Evolutionary conservation across 1,284 basidiomycete genomes (phyloP).

Genomic region (Schizophyllum amplum): DNA sequence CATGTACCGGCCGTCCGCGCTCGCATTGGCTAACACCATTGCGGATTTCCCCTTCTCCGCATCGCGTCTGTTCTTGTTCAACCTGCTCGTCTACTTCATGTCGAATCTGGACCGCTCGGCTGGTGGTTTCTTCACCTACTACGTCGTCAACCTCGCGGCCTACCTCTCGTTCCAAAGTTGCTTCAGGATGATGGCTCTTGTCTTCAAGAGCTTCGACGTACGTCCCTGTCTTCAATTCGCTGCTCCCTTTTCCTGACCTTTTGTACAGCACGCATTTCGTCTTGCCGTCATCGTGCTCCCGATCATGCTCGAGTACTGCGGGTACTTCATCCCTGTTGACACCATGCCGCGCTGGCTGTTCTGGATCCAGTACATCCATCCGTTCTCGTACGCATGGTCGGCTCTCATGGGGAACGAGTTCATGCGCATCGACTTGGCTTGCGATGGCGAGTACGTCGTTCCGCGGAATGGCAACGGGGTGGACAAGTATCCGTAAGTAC

Average conservation of each 20-base stretch:
- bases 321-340: constrained; percentile 67
- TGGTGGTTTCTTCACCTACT: constrained; percentile 67
- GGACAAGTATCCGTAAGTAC: constrained; percentile 57
- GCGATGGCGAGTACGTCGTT: constrained; percentile 62
- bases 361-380: constrained; percentile 81
- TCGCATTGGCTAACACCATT: constrained; percentile 66
- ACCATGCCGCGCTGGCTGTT: constrained; percentile 88
- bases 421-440: constrained; percentile 60
- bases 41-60: constrained; percentile 74
- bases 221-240: constrained; percentile 47
- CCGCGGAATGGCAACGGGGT: constrained; percentile 62
- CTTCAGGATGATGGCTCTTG: constrained; percentile 62
- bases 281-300: not conserved
- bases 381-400: constrained; percentile 73
- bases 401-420: constrained; percentile 83
- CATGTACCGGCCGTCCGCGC: constrained; percentile 74
- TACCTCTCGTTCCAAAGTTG: constrained; percentile 66
- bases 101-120: constrained; percentile 50
- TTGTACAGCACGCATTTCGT: constrained; percentile 17
- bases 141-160: constrained; percentile 54
- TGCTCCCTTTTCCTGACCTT: not conserved
- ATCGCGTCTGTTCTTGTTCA: constrained; percentile 52
- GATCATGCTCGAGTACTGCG: constrained; percentile 45
- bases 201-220: constrained; percentile 57
- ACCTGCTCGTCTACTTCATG: constrained; percentile 75